Conservation (phyloP, 768 basidiomycete species). For the Megacollybia marginata region DNA sequence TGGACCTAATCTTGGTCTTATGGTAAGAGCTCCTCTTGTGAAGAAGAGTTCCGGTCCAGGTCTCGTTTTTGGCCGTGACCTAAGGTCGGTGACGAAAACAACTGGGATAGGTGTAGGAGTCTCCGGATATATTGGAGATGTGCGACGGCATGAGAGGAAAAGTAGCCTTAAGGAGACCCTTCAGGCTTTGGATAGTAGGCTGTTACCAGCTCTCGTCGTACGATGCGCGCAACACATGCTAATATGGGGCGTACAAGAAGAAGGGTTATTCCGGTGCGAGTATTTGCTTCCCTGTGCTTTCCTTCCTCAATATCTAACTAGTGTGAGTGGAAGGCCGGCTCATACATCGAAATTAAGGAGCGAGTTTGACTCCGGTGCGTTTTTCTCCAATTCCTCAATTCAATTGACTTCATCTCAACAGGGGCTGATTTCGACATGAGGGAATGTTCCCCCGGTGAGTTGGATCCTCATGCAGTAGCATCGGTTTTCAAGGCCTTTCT, state of each 20-base stretch:
- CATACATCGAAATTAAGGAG: slow-evolving; percentile 69
- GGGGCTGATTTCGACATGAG: slow-evolving; percentile 85
- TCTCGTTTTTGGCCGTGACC: slow-evolving; percentile 60
- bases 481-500: slow-evolving; percentile 90
- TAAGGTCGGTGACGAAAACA: slow-evolving; percentile 47
- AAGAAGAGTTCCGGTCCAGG: slow-evolving; percentile 30
- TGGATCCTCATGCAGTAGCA: slow-evolving; percentile 93
- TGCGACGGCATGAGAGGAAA: slow-evolving; percentile 11
- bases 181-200: slow-evolving; percentile 38
- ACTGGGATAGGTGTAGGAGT: slow-evolving; percentile 39
- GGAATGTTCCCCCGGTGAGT: slow-evolving; percentile 71
- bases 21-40: slow-evolving; percentile 48
- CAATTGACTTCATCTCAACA: slow-evolving; percentile 17
- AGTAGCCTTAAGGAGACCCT: slow-evolving; percentile 13
- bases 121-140: slow-evolving; percentile 18
- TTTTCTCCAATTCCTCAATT: slow-evolving; percentile 6
- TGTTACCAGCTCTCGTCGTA: slow-evolving; percentile 69
- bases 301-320: slow-evolving; percentile 20
- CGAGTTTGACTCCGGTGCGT: slow-evolving; percentile 73
- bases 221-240: slow-evolving; percentile 79
- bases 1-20: slow-evolving; percentile 47
- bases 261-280: slow-evolving; percentile 76
- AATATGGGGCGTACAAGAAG: slow-evolving; percentile 79
- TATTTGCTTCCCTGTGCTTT: slow-evolving; percentile 3
- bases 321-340: slow-evolving; percentile 76